These are phyloP conservation scores for Dendrobium chrysotoxum DNA, from an alignment of 106 monocot species.

Conservation along the genomic window DNA sequence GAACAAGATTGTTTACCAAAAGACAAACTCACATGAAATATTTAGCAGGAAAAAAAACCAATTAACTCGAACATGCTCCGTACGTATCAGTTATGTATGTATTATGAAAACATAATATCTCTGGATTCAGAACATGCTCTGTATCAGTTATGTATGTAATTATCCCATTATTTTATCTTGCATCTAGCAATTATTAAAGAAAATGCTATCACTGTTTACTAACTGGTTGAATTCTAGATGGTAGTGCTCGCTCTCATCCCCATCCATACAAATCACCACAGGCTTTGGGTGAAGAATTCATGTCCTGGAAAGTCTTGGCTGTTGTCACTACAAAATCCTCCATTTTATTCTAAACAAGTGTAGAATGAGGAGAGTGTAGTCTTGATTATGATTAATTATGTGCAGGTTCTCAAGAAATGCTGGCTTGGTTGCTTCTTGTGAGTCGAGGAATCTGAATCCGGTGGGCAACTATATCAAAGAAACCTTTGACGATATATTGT, in stretches of 20 bases:
- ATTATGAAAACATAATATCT: too few species aligned
- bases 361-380: background rate
- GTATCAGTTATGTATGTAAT: too few species aligned
- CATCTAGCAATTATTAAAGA: too few species aligned
- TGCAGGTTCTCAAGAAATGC: slow-evolving; percentile 71
- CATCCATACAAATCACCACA: slow-evolving; percentile 24
- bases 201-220: too few species aligned
- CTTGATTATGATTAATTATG: background rate
- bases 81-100: too few species aligned
- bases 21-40: too few species aligned
- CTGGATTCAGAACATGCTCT: too few species aligned
- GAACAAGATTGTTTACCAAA: too few species aligned
- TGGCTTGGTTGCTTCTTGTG: slow-evolving; percentile 63
- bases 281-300: slow-evolving; percentile 31
- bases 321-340: background rate
- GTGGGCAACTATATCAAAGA: slow-evolving; percentile 57
- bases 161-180: too few species aligned
- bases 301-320: slow-evolving; percentile 25
- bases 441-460: slow-evolving; percentile 39
- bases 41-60: too few species aligned
- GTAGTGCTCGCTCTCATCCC: slow-evolving; percentile 11
- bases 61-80: too few species aligned
- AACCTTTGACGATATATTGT: slow-evolving; percentile 59
- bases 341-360: background rate
- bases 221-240: background rate